phyloP scores from a whole-genome alignment of 352 stramenopile genomes.

The Thraustochytrium striatum region DNA sequence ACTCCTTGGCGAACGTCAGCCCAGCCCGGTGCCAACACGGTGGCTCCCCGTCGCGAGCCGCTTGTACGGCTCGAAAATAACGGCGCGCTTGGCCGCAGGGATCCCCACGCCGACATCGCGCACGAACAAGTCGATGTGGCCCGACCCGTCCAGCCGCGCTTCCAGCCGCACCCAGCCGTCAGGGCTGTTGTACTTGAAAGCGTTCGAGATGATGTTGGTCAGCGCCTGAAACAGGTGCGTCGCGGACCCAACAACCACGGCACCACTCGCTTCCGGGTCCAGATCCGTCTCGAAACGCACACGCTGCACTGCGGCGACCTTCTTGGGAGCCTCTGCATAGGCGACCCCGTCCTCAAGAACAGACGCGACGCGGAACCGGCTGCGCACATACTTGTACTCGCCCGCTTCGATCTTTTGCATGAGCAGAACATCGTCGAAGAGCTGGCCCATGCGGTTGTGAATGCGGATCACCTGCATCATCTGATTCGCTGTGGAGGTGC shows the following conservation, averaged over 20 bases:
- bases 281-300: neutral
- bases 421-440: conserved; percentile 21
- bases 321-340: neutral
- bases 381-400: conserved; percentile 21
- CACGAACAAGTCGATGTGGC: neutral
- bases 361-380: neutral
- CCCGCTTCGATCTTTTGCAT: conserved; percentile 34
- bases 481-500: neutral
- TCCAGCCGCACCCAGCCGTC: neutral
- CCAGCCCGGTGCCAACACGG: conserved; percentile 15
- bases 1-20: conserved; percentile 29
- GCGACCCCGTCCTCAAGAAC: conserved; percentile 11
- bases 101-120: conserved; percentile 3
- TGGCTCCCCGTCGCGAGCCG: neutral
- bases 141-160: neutral
- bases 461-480: conserved; percentile 16
- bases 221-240: conserved; percentile 22
- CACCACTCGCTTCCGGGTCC: neutral
- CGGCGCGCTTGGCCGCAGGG: conserved; percentile 11
- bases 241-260: conserved; percentile 2
- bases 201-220: conserved; percentile 27
- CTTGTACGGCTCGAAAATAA: conserved; percentile 38
- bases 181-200: conserved; percentile 18
- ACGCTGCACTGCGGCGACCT: neutral
- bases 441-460: conserved; percentile 35